A percentile compares a stretch with the other conserved stretches of the same genome.
Evolutionary conservation across 1,284 basidiomycete genomes (phyloP).

Genomic region (Boletus subluridellus): DNA sequence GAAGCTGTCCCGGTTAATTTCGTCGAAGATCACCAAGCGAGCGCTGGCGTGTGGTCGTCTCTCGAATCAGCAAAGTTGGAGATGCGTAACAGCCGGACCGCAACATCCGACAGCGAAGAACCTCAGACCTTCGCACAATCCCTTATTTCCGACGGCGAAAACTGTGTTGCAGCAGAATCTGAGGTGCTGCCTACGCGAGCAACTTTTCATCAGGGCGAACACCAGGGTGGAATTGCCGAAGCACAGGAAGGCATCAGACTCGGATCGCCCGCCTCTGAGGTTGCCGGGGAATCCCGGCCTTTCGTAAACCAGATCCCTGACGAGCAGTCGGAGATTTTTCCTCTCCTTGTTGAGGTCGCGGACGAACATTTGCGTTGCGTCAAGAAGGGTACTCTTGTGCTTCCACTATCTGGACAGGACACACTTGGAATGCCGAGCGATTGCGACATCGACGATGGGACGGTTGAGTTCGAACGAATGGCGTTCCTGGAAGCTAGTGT

Average conservation of each 20-base stretch:
- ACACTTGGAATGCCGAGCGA: background rate
- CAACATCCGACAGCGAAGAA: background rate
- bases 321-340: background rate
- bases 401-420: background rate
- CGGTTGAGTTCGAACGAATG: background rate
- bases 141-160: background rate
- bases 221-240: background rate
- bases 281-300: background rate
- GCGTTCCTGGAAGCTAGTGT: background rate
- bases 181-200: background rate
- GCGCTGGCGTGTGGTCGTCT: background rate
- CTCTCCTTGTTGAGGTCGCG: background rate
- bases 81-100: background rate
- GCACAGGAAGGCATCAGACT: background rate
- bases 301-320: background rate
- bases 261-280: background rate
- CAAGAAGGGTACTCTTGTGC: background rate
- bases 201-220: background rate
- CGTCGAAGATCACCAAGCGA: constrained; percentile 2
- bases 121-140: background rate
- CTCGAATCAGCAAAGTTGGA: background rate
- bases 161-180: background rate
- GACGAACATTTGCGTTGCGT: background rate
- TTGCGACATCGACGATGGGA: background rate
- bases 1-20: constrained; percentile 11